Conservation (phyloP, 2,329 filamentous ascomycete genomes). For the Celoporthe dispersa region DNA sequence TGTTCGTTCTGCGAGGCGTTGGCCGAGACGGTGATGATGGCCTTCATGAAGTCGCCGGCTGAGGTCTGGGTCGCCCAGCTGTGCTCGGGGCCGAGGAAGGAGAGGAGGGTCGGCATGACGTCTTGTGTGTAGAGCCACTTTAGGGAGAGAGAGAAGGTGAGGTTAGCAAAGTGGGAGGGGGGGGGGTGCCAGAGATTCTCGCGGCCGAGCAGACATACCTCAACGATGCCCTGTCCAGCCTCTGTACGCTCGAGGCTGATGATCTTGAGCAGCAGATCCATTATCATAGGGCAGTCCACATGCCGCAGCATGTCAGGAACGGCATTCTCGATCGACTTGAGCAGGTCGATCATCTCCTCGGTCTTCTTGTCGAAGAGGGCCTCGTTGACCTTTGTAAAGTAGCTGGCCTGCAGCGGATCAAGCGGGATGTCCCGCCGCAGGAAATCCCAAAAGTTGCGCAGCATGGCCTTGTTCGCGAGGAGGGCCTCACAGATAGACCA, state of each 20-base stretch:
- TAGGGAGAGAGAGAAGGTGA: constrained; percentile 14
- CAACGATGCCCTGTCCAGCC: constrained; percentile 88
- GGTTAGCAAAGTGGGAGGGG: too few relatives aligned
- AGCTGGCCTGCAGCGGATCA: constrained; percentile 91
- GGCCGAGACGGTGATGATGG: constrained; percentile 97
- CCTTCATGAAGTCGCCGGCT: constrained; percentile 96
- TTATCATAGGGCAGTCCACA: constrained; percentile 96
- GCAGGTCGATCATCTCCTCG: constrained; percentile 90
- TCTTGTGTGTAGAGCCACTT: constrained; percentile 92
- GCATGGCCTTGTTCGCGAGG: constrained; percentile 77
- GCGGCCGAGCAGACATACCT: constrained; percentile 60
- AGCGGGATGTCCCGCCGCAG: constrained; percentile 82
- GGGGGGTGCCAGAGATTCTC: constrained; percentile 12
- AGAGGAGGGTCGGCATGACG: constrained; percentile 83
- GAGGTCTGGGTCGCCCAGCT: constrained; percentile 93
- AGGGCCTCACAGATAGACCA: constrained; percentile 96
- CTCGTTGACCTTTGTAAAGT: constrained; percentile 99
- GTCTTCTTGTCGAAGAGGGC: constrained; percentile 98
- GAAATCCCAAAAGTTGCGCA: constrained; percentile 91
- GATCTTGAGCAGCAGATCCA: constrained; percentile 96
- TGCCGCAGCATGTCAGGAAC: constrained; percentile 87
- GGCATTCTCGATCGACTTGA: constrained; percentile 82
- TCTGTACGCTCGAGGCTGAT: constrained; percentile 95
- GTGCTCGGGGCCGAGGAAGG: constrained; percentile 83
- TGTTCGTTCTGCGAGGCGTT: constrained; percentile 98